A percentile compares a stretch with the other conserved stretches of the same genome.
Conservation (phyloP, 345 rosid species). For the Passiflora organensis region DNA sequence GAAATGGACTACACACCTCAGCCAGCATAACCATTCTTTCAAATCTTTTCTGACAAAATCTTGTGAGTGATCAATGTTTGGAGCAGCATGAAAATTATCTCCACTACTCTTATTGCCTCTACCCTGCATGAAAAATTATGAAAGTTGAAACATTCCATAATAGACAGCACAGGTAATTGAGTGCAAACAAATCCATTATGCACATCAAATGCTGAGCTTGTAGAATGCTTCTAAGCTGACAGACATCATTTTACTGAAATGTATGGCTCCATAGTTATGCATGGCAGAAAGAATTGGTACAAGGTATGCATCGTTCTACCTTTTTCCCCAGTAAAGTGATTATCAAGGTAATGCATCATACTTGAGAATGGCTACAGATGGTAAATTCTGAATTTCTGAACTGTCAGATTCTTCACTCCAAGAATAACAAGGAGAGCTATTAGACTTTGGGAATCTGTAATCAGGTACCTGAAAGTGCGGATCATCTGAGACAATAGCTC, state of each 20-base stretch:
- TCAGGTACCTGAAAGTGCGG: slow-evolving; percentile 86
- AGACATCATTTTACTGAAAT: not conserved
- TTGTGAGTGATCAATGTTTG: slow-evolving; percentile 97
- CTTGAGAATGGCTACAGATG: no score
- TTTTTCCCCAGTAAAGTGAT: no score
- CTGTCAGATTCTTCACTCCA: not conserved
- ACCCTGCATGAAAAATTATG: slow-evolving; percentile 46
- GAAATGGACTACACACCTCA: slow-evolving; percentile 44
- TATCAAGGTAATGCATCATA: no score
- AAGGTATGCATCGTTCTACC: no score
- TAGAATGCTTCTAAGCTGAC: no score
- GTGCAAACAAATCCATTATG: no score
- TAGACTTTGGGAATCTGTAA: slow-evolving; percentile 4
- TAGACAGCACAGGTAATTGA: not conserved
- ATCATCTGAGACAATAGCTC: slow-evolving; percentile 90
- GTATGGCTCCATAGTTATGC: not conserved
- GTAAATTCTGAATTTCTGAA: no score
- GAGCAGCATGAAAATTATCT: slow-evolving; percentile 96
- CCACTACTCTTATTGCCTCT: slow-evolving; percentile 98
- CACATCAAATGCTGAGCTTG: not conserved
- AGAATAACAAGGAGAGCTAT: not conserved
- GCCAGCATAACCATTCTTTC: slow-evolving; percentile 93
- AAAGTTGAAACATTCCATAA: not conserved
- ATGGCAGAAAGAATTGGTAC: no score
- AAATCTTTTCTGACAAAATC: slow-evolving; percentile 90